Conservation (phyloP, 768 basidiomycete species). For the Mrakia blollopis region DNA sequence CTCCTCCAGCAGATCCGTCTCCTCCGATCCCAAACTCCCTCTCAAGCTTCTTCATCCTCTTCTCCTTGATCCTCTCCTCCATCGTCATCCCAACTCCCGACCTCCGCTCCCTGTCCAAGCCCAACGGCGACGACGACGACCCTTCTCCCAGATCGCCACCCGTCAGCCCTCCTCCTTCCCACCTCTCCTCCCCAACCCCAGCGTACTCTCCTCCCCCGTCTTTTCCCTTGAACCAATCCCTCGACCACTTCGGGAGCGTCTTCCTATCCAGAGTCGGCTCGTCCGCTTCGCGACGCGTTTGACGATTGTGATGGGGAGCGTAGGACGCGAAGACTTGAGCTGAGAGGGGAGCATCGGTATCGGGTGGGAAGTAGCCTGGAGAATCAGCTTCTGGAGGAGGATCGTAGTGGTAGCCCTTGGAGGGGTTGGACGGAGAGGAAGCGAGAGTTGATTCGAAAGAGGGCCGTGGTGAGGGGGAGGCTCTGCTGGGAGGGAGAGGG, state of each 20-base stretch:
- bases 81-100: not conserved
- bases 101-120: not conserved
- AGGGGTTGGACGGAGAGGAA: not conserved
- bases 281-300: not conserved
- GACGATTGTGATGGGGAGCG: not conserved
- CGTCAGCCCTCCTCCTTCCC: conserved; percentile 4
- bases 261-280: not conserved
- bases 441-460: not conserved
- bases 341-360: not conserved
- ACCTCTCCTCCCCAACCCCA: not conserved
- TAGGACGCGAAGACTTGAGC: not conserved
- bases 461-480: not conserved
- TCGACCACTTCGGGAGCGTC: conserved; percentile 8
- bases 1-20: not conserved
- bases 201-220: not conserved
- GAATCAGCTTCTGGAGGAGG: not conserved
- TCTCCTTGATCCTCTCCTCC: conserved; percentile 2
- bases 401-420: not conserved
- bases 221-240: conserved; percentile 3
- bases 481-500: not conserved
- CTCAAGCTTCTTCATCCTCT: not conserved
- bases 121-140: not conserved
- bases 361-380: not conserved
- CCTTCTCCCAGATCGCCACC: not conserved
- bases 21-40: not conserved